Conservation (phyloP, 2,329 filamentous ascomycete genomes). For the Pseudocercospora fuligena region DNA sequence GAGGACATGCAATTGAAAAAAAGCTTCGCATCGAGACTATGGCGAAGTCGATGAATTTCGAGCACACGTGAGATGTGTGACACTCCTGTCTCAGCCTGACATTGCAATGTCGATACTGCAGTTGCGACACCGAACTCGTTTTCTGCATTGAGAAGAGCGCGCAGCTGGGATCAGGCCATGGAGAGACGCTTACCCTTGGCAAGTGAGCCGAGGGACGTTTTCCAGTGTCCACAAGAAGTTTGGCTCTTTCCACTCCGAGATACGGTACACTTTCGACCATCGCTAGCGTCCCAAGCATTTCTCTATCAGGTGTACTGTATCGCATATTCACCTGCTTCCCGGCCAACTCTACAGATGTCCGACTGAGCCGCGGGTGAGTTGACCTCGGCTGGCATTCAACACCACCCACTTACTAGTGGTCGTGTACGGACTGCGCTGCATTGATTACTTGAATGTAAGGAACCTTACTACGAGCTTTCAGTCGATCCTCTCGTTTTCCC, state of each 20-base stretch:
- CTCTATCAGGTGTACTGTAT: not conserved
- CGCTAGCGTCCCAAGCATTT: not conserved
- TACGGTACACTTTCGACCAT: not conserved
- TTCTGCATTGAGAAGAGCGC: not conserved
- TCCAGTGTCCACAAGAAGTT: not conserved
- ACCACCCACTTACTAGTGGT: slow-evolving; percentile 7
- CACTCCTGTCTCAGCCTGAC: too few relatives aligned
- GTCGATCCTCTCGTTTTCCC: slow-evolving; percentile 9
- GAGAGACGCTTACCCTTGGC: not conserved
- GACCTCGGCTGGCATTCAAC: slow-evolving; percentile 10
- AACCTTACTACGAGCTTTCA: not conserved
- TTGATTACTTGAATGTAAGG: slow-evolving; percentile 6
- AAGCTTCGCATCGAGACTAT: too few relatives aligned
- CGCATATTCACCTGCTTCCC: not conserved
- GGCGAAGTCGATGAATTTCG: too few relatives aligned
- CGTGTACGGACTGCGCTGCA: slow-evolving; percentile 2
- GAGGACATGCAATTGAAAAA: too few relatives aligned
- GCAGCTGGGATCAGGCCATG: not conserved
- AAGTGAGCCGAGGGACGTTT: not conserved
- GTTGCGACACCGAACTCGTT: slow-evolving; percentile 1
- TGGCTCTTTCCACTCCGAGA: not conserved
- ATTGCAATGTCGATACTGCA: not conserved
- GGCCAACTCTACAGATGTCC: not conserved
- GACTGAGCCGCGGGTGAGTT: slow-evolving; percentile 9
- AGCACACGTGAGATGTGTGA: too few relatives aligned